Evolutionary conservation across 2,329 filamentous ascomycete genomes (phyloP).

Genomic region (Monosporascus sp.): DNA sequence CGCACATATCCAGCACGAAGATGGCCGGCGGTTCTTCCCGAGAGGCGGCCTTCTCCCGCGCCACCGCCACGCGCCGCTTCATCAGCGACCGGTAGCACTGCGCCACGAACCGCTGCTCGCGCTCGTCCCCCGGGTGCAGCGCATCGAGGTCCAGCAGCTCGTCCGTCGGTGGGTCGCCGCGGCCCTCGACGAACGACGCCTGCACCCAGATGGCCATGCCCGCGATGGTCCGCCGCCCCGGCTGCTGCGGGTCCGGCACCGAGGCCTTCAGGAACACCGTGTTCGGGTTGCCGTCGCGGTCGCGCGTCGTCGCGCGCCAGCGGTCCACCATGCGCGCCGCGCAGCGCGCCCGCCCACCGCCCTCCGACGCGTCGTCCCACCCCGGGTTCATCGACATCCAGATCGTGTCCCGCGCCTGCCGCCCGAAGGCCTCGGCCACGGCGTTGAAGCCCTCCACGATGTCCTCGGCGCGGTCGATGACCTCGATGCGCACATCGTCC

Average conservation of each 20-base stretch:
- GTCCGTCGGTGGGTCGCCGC: conserved; percentile 36
- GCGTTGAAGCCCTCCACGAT: conserved; percentile 23
- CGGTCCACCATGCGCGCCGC: conserved; percentile 34
- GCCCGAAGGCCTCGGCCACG: conserved; percentile 40
- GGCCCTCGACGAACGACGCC: conserved; percentile 41
- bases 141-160: conserved; percentile 31
- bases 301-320: conserved; percentile 34
- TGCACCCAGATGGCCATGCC: conserved; percentile 54
- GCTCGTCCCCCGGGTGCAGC: conserved; percentile 37
- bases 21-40: conserved; percentile 35
- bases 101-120: conserved; percentile 39
- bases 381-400: conserved; percentile 48
- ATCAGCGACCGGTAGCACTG: conserved; percentile 41
- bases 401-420: conserved; percentile 44
- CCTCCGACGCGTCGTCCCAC: conserved; percentile 43
- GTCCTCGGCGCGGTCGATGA: conserved; percentile 15
- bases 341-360: conserved; percentile 30
- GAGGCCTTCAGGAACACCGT: conserved; percentile 51
- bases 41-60: conserved; percentile 33
- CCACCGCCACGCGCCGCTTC: conserved; percentile 35
- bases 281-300: conserved; percentile 41
- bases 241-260: conserved; percentile 28
- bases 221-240: conserved; percentile 30
- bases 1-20: conserved; percentile 46
- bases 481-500: conserved; percentile 16